A percentile compares a stretch with the other conserved stretches of the same genome.
phyloP scores from a whole-genome alignment of 176 grass and related monocot species.

The bread wheat (Triticum aestivum) region IWGSC_CS_RefSeq_v2.1 NC_057813.1:752577989-752578488 shows the following conservation, averaged over 20 bases:
- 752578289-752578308: background rate
- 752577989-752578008: background rate
- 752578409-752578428: background rate
- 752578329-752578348: background rate
- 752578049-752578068: background rate
- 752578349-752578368: background rate
- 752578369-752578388: background rate
- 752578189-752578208: background rate
- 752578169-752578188: background rate
- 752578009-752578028: conserved; percentile 15
- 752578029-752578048: conserved; percentile 17
- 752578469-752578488: background rate
- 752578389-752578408: conserved; percentile 6
- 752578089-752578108: background rate
- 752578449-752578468: background rate
- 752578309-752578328: background rate
- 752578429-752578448: no score
- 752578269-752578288: background rate
- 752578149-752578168: background rate
- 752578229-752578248: background rate
- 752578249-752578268: background rate
- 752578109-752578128: background rate
- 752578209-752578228: background rate
- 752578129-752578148: background rate
- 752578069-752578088: no score